Conservation (phyloP, 306 rosid genomes). For the Castanospermum australe region DNA sequence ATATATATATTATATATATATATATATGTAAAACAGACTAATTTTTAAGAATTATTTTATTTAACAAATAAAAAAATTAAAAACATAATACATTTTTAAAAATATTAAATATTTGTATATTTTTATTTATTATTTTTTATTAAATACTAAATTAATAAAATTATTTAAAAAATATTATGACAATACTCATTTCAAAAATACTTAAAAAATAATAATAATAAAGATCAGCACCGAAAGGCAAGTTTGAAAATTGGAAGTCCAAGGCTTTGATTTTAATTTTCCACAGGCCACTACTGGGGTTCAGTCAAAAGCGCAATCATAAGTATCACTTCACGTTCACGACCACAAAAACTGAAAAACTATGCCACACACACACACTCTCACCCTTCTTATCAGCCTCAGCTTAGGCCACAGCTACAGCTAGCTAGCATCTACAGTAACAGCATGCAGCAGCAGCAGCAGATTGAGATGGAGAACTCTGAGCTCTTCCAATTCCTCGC, state of each 20-base stretch:
- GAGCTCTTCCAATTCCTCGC: slow-evolving; percentile 59
- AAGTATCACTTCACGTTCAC: slow-evolving; percentile 36
- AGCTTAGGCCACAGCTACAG: background rate
- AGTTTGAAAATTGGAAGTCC: background rate
- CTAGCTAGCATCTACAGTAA: background rate
- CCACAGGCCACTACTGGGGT: slow-evolving; percentile 16
- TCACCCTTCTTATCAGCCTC: background rate
- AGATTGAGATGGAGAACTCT: slow-evolving; percentile 39
- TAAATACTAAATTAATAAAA: no score
- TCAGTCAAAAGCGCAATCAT: slow-evolving; percentile 57
- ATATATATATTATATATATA: no score
- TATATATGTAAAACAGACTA: no score
- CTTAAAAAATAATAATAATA: background rate
- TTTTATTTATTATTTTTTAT: no score
- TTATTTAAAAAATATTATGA: background rate
- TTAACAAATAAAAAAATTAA: no score
- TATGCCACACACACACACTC: background rate
- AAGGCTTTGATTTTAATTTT: slow-evolving; percentile 32
- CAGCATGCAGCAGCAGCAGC: slow-evolving; percentile 37
- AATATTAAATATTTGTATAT: no score
- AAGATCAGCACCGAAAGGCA: slow-evolving; percentile 52
- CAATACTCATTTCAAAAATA: background rate
- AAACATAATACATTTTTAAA: no score
- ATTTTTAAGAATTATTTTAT: no score
- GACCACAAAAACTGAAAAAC: slow-evolving; percentile 31